Conservation (phyloP, 2,329 filamentous ascomycete genomes). For the Atkinsonella texensis region DNA sequence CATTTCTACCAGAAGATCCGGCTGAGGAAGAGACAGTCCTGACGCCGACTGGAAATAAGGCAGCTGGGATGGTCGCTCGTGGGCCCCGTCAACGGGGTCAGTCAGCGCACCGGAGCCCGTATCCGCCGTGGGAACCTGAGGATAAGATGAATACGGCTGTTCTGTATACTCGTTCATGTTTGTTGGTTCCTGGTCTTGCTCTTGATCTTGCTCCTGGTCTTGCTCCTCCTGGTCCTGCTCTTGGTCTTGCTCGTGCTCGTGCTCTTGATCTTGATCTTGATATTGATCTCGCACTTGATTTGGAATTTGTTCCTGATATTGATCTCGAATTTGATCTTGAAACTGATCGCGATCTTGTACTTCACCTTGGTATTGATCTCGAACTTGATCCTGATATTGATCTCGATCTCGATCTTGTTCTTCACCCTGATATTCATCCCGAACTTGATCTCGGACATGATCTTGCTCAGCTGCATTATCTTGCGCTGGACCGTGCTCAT, state of each 20-base stretch:
- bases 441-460: neutral
- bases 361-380: too few relatives aligned
- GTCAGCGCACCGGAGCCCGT: slow-evolving; percentile 3
- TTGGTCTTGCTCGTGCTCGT: too few relatives aligned
- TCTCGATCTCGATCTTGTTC: too few relatives aligned
- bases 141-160: slow-evolving; percentile 13
- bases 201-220: slow-evolving; percentile 4
- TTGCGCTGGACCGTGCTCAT: slow-evolving; percentile 7
- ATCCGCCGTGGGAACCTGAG: slow-evolving; percentile 18
- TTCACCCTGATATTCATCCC: too few relatives aligned
- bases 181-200: slow-evolving; percentile 1
- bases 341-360: too few relatives aligned
- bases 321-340: too few relatives aligned
- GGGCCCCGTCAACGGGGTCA: slow-evolving; percentile 11
- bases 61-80: slow-evolving; percentile 9
- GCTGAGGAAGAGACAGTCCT: slow-evolving; percentile 15
- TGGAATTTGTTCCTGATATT: too few relatives aligned
- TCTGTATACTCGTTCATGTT: slow-evolving; percentile 7
- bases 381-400: neutral
- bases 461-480: neutral
- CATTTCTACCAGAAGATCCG: slow-evolving; percentile 8
- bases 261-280: too few relatives aligned
- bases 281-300: too few relatives aligned
- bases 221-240: neutral
- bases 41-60: slow-evolving; percentile 19